These are phyloP conservation scores for Fusarium humuli DNA, from an alignment of 2,329 filamentous ascomycete species.

Conservation along the genomic window DNA sequence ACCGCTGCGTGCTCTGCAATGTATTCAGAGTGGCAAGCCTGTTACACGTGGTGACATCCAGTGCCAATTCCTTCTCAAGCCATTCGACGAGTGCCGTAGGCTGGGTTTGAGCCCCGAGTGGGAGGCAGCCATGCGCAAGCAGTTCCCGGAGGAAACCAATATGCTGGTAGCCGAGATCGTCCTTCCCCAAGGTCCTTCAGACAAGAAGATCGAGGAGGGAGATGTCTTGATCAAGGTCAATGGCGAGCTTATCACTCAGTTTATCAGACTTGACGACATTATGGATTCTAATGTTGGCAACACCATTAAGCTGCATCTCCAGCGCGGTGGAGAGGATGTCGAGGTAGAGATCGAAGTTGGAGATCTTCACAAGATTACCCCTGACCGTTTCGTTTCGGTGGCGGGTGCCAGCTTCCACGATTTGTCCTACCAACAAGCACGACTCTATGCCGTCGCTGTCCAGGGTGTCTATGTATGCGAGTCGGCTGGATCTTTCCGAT, in stretches of 20 bases:
- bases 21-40: constrained; percentile 79
- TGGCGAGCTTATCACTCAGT: constrained; percentile 90
- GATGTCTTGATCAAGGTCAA: constrained; percentile 96
- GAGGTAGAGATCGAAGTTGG: constrained; percentile 87
- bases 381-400: constrained; percentile 94
- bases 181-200: constrained; percentile 87
- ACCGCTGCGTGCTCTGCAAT: constrained; percentile 86
- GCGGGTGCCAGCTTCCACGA: constrained; percentile 96
- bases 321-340: constrained; percentile 88
- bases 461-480: constrained; percentile 96
- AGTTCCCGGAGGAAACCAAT: constrained; percentile 92
- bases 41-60: constrained; percentile 97
- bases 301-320: constrained; percentile 82
- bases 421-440: constrained; percentile 97
- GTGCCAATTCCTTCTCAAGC: constrained; percentile 95
- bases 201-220: constrained; percentile 90
- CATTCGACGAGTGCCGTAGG: constrained; percentile 95
- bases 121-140: constrained; percentile 85
- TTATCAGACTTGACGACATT: constrained; percentile 90
- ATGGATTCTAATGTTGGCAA: constrained; percentile 87
- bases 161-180: constrained; percentile 98
- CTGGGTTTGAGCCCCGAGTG: constrained; percentile 86
- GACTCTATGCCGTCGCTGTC: constrained; percentile 91
- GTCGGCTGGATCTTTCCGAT: constrained; percentile 92
- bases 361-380: constrained; percentile 93